These are phyloP conservation scores for Rosa chinensis DNA, from an alignment of 306 rosid genomes.

Conservation along the genomic window DNA sequence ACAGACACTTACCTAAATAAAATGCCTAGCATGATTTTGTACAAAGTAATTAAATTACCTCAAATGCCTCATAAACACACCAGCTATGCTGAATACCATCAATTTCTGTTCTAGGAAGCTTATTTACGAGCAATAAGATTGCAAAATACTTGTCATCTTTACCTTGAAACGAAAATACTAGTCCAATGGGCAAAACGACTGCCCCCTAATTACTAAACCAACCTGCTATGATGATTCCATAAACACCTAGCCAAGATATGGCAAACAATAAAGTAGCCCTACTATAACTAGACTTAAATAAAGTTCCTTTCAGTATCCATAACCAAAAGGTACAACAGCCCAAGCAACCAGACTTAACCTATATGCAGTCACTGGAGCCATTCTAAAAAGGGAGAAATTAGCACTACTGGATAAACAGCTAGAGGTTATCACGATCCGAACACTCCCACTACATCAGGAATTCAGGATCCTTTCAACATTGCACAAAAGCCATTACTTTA, in stretches of 20 bases:
- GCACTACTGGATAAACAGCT: background rate
- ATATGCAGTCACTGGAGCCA: background rate
- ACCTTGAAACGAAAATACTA: background rate
- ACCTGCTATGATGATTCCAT: background rate
- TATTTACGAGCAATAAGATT: background rate
- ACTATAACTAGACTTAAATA: background rate
- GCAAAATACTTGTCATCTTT: background rate
- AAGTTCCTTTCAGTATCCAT: background rate
- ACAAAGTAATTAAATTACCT: background rate
- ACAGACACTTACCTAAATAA: background rate
- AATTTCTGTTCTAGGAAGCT: background rate
- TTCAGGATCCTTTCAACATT: background rate
- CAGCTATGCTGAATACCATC: background rate
- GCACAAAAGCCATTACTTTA: background rate
- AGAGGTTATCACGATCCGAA: background rate
- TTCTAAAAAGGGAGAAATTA: background rate
- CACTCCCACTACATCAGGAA: background rate
- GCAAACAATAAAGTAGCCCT: background rate
- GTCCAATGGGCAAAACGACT: background rate
- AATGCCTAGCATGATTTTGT: conserved; percentile 3
- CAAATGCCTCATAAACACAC: background rate
- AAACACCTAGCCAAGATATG: background rate
- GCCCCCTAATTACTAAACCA: background rate
- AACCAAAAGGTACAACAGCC: background rate
- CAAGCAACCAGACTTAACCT: background rate